phyloP scores from a whole-genome alignment of 805 yeast genomes.

The Spathaspora gorwiae region DNA sequence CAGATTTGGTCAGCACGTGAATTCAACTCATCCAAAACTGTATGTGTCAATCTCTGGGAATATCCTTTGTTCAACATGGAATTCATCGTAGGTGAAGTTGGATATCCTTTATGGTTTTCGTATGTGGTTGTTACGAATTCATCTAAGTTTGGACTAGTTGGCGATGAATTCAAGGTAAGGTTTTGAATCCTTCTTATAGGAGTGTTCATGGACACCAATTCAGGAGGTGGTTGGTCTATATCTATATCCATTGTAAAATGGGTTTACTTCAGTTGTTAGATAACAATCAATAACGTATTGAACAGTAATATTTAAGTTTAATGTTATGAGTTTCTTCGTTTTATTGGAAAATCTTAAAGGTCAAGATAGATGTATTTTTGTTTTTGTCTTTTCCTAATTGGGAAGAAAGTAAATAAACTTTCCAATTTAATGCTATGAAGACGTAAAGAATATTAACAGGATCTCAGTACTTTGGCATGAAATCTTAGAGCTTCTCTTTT shows the following conservation, averaged over 20 bases:
- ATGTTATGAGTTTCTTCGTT: no score
- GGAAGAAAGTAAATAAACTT: no score
- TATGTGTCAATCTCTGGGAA: constrained; percentile 43
- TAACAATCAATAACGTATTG: no score
- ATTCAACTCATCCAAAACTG: constrained; percentile 43
- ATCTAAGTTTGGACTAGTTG: constrained; percentile 7
- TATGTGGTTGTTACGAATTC: background rate
- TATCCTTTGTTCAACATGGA: constrained; percentile 42
- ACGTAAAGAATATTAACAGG: no score
- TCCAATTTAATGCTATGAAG: no score
- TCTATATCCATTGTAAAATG: background rate
- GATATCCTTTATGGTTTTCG: constrained; percentile 10
- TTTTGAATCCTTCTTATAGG: constrained; percentile 37
- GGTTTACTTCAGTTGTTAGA: no score
- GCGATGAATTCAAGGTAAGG: constrained; percentile 24
- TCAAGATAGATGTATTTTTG: no score
- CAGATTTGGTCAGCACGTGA: constrained; percentile 34
- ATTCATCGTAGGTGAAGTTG: constrained; percentile 5
- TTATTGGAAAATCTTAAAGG: no score
- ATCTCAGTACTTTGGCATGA: no score
- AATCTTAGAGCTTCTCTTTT: no score
- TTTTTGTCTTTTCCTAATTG: no score
- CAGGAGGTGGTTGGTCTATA: background rate
- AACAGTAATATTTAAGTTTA: no score
- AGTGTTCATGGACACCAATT: constrained; percentile 25